phyloP scores from a whole-genome alignment of 148 eudicot species.

The Pouteria glomerata region DNA sequence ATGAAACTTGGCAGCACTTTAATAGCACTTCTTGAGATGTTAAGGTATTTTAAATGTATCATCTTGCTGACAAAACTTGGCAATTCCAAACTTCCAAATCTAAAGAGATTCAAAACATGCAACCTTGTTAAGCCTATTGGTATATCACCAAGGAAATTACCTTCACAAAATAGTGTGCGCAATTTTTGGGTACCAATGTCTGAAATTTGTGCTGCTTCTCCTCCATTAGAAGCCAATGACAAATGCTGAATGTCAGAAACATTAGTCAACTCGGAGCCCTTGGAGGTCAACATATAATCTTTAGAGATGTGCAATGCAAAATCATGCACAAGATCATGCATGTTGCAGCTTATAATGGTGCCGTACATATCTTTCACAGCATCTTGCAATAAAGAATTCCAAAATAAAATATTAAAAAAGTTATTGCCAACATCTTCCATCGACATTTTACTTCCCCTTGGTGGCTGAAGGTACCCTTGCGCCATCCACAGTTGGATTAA shows the following conservation, averaged over 20 bases:
- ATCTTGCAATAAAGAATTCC: no score
- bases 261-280: no score
- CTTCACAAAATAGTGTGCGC: not conserved
- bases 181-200: not conserved
- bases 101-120: no score
- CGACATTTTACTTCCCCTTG: not conserved
- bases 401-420: no score
- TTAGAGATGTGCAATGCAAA: constrained; percentile 4
- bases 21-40: not conserved
- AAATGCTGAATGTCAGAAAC: not conserved
- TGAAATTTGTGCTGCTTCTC: not conserved
- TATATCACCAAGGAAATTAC: not conserved
- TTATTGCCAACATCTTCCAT: not conserved
- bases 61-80: constrained; percentile 1
- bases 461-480: not conserved
- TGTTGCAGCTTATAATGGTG: constrained; percentile 4
- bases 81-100: not conserved
- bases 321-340: no score
- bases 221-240: not conserved
- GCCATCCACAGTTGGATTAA: not conserved
- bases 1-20: constrained; percentile 9
- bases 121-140: no score
- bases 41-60: constrained; percentile 16
- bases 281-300: not conserved
- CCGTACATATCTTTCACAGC: not conserved